Percentiles rank a stretch among this genome's conserved stretches.
Evolutionary conservation across 768 basidiomycete genomes (phyloP).

Genomic region (Psilocybe cyanescens): DNA sequence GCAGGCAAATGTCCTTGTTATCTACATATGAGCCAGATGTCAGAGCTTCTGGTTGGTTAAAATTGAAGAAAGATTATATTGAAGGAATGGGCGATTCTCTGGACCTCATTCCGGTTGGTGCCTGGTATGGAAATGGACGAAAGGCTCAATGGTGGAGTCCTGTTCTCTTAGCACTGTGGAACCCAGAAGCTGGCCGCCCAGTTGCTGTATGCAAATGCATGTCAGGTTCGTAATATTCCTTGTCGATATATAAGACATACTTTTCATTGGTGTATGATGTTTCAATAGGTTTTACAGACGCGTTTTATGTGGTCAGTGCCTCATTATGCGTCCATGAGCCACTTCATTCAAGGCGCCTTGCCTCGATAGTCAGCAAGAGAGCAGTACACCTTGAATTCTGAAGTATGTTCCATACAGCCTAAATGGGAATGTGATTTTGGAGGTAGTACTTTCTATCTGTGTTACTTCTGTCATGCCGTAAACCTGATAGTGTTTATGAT

Average conservation of each 20-base stretch:
- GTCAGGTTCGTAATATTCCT: conserved; percentile 56
- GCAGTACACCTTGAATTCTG: conserved; percentile 61
- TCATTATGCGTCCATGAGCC: not conserved
- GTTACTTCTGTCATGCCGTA: no score
- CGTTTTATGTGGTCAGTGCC: conserved; percentile 68
- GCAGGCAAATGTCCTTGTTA: conserved; percentile 68
- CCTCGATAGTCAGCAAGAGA: conserved; percentile 54
- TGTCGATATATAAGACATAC: not conserved
- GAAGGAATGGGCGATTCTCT: conserved; percentile 76
- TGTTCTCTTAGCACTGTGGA: conserved; percentile 78
- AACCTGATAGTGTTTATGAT: no score
- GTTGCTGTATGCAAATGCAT: conserved; percentile 91
- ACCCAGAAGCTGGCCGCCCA: conserved; percentile 59
- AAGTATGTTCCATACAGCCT: conserved; percentile 53
- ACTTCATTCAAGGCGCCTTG: conserved; percentile 3
- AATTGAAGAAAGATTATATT: conserved; percentile 93
- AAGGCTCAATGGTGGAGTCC: conserved; percentile 95
- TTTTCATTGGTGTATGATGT: conserved; percentile 42
- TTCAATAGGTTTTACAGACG: conserved; percentile 88
- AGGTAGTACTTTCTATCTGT: conserved; percentile 39
- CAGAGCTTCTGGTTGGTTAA: conserved; percentile 85
- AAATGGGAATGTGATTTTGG: conserved; percentile 68
- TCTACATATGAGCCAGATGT: conserved; percentile 93
- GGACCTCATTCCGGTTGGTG: conserved; percentile 75
- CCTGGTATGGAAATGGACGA: conserved; percentile 89